Evolutionary conservation across 306 rosid genomes (phyloP), one percentile per base, ranked within the genome.

Genomic region (Citrullus colocynthis): DNA sequence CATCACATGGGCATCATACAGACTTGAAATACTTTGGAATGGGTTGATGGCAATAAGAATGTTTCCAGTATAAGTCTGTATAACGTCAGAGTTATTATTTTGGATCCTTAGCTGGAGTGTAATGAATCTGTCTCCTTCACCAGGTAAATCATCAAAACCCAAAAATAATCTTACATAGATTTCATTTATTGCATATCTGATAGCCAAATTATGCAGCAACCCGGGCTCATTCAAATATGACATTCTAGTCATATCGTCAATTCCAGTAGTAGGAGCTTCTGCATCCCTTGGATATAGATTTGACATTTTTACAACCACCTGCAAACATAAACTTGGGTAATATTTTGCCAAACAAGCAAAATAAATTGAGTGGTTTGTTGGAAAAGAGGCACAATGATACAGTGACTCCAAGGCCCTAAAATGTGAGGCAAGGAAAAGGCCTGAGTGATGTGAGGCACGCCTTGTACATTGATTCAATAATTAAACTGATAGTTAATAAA

Each of bases 21-120:
- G 81, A 75, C 89, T 82, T 76, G 89, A 60, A 62, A 92, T 90
- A 78, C 78, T 87, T 86, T 87, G 95, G 82, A 92, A 94, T 59
- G 98, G 98, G 86, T 94, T 94, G 84, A 94, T 86, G 37, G 98
- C 95, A 76, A 94, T 94, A 83, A 91, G 97, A 89, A 94, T 92
- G 86, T 92, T 92, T 81, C 98, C 98, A 0, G 96, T 85, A 80
- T 92, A 91, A 73, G 98, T 92, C 98, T 93, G 97, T 84, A 84
- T 55, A 61, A 86, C 81, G 79, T 80, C 78, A 85, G 84, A 82
- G 82, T 86, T 83, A 84, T 74, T 76, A 74, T 76, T 24, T 84
- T 76, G 78, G 77, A 82, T 79, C 80, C 81, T 56, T 41, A 82
- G 80, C 81, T 74, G 83, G 80, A 84, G 63, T 80, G 37, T 20